Conservation (phyloP, 805 yeast genomes). For the Phaffomyces antillensis region DNA sequence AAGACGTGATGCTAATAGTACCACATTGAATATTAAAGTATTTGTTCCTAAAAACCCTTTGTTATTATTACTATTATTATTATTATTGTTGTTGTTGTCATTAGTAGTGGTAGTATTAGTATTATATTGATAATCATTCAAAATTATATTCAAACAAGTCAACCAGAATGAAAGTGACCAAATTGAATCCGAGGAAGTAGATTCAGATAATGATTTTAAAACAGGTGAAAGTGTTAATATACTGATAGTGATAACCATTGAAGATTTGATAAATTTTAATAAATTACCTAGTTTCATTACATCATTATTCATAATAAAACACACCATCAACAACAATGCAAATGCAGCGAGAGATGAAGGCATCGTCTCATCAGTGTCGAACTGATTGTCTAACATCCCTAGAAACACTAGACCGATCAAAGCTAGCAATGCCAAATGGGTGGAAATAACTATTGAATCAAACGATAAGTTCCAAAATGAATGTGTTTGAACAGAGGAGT, state of each 20-base stretch:
- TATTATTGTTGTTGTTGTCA: slow-evolving; percentile 1
- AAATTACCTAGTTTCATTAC: not conserved
- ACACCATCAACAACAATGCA: not conserved
- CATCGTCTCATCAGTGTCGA: slow-evolving; percentile 25
- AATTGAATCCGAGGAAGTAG: slow-evolving; percentile 89
- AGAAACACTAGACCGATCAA: slow-evolving; percentile 63
- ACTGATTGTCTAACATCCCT: slow-evolving; percentile 43
- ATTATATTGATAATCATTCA: slow-evolving; percentile 61
- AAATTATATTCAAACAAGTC: slow-evolving; percentile 56
- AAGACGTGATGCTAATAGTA: slow-evolving; percentile 85
- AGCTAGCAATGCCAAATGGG: slow-evolving; percentile 58
- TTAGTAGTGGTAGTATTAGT: too few species aligned
- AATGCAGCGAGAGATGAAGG: too few species aligned
- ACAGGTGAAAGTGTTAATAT: slow-evolving; percentile 83
- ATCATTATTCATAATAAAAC: not conserved
- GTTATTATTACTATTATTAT: slow-evolving; percentile 9
- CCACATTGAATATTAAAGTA: slow-evolving; percentile 75
- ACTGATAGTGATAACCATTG: slow-evolving; percentile 59
- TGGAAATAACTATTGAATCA: slow-evolving; percentile 63
- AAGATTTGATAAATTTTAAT: slow-evolving; percentile 44
- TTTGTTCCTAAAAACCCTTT: slow-evolving; percentile 63
- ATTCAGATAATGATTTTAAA: slow-evolving; percentile 75
- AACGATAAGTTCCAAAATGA: slow-evolving; percentile 54
- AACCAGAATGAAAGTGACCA: slow-evolving; percentile 89
- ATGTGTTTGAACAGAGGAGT: slow-evolving; percentile 65